Base-by-base conservation (phyloP, 2,329 filamentous ascomycete genomes). In the Fusarium equiseti region DNA sequence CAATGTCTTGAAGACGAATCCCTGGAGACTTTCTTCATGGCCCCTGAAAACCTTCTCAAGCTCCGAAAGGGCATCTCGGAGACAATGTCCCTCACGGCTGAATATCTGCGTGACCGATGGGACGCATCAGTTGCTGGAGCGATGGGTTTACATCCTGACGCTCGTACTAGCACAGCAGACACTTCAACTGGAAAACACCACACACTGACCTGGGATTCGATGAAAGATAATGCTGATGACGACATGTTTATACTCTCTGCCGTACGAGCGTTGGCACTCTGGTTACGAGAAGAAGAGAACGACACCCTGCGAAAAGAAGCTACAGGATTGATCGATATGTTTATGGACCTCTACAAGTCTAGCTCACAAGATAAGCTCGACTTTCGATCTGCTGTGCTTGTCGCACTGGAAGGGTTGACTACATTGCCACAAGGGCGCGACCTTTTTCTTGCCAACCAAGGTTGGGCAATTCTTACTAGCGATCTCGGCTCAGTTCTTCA, bases 31-130 rank as follows among this genome's bases (percentile, higher is more conserved):
- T 79, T 87, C 45, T 76, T 82, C 35, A 85, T 90, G 80, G 78
- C 86, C 1, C 86, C 89, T 0, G 88, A 90, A 59, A 84, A 86
- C 26, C 83, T 92, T 27, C 81, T 92, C 16, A 89, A 88, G 72
- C 79, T 92, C 8, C 85, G 89, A 42, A 87, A 84, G 52, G 82
- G 85, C 57, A 85, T 92, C 53, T 83, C 86, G 2, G 90, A 92
- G 73, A 89, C 90, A 6, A 84, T 92, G 75, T 88, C 88, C 0
- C 78, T 90, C 3, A 85, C 86, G 0, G 85, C 90, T 63, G 90
- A 92, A 78, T 90, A 89, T 76, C 83, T 92, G 3, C 86, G 90
- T 43, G 91, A 92, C 74, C 82, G 90, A n/a, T 92, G 89, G 88
- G 90, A 92, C 74, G 88, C 88, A 7, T 86, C 87, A 3, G 81